Percentiles rank a stretch among this genome's conserved stretches.
Evolutionary conservation across 2,329 filamentous ascomycete genomes (phyloP).

Genomic region (Orbilia quercus): DNA sequence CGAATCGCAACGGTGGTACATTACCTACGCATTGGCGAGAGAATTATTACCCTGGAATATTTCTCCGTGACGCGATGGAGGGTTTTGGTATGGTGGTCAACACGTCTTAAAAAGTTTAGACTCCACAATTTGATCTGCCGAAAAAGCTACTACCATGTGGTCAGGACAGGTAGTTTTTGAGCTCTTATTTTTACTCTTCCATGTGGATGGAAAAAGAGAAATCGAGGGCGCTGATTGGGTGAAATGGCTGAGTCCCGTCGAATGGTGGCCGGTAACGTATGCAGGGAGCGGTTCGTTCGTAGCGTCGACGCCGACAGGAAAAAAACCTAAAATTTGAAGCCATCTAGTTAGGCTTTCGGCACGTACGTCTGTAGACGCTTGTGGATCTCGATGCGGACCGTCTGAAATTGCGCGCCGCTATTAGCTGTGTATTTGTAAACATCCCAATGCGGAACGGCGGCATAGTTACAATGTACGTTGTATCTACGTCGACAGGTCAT

Average conservation of each 20-base stretch:
- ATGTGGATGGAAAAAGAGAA: constrained; percentile 9
- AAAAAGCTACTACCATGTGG: not conserved
- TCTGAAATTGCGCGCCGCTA: not conserved
- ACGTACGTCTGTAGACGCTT: constrained; percentile 19
- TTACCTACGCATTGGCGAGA: constrained; percentile 18
- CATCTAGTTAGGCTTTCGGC: constrained; percentile 23
- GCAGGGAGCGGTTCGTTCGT: constrained; percentile 2
- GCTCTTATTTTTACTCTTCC: constrained; percentile 5
- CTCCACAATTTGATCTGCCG: constrained; percentile 44
- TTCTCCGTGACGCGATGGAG: constrained; percentile 27
- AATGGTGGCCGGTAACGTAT: constrained; percentile 15
- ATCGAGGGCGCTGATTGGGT: constrained; percentile 28
- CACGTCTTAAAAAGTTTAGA: constrained; percentile 36
- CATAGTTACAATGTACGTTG: too few relatives aligned
- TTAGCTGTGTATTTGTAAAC: not conserved
- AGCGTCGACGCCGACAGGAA: constrained; percentile 8
- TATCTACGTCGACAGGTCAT: too few relatives aligned
- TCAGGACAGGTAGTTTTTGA: too few relatives aligned
- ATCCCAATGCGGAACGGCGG: too few relatives aligned
- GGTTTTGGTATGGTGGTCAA: constrained; percentile 20
- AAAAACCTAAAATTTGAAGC: constrained; percentile 6
- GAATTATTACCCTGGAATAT: constrained; percentile 6
- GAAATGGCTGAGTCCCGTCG: constrained; percentile 15
- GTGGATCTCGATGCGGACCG: too few relatives aligned
- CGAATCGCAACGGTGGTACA: constrained; percentile 42